Evolutionary conservation across 441 rosid genomes (phyloP), one percentile per base, ranked within the genome.

Genomic region (Dalechampia spathulata): DNA sequence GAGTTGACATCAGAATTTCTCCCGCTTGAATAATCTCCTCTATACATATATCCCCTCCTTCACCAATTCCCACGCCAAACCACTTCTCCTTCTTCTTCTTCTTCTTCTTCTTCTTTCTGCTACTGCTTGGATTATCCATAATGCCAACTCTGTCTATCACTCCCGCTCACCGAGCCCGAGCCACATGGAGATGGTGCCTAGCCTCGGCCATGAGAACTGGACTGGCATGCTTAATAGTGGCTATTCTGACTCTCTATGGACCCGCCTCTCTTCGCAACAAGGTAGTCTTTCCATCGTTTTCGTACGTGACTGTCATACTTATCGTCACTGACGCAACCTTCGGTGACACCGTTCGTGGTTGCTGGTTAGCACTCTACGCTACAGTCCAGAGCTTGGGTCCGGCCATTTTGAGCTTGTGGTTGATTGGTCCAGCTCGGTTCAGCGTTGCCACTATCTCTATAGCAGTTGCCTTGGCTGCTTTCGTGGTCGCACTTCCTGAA

Each of bases 301-400:
- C 95, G 27, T 87, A 83, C 53, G 89, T 83, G 23, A 65, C 79
- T 0, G 77, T 66, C 27, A 75, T 87, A 48, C 79, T 83, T 12
- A 59, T 83, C 17, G 63, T 65, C 45, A 76, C 84, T 2, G 96
- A 91, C 17, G 90, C 95, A 50, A 81, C 95, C 3, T 52, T 87
- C 11, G 98, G 98, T 0, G 96, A 87, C 70, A 59, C 86, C 7
- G 48, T 83, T 46, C 78, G 72, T 26, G 78, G 80, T 30, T 85
- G 92, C 68, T 91, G 95, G 98, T 67, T 85, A 38, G 81, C 84
- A 1, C 66, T 86, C 20, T 84, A 75, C 42, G 95, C 98, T 27
- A 83, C 96, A n/a, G 39, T 77, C 32, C 93, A 79, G 66, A 87
- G 80, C 57, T 54, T 79, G 12, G 88, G 82, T 6, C 96, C 95